These are phyloP conservation scores for Leccinum pallidistipes DNA, from an alignment of 1,284 basidiomycete genomes.

Conservation along the genomic window DNA sequence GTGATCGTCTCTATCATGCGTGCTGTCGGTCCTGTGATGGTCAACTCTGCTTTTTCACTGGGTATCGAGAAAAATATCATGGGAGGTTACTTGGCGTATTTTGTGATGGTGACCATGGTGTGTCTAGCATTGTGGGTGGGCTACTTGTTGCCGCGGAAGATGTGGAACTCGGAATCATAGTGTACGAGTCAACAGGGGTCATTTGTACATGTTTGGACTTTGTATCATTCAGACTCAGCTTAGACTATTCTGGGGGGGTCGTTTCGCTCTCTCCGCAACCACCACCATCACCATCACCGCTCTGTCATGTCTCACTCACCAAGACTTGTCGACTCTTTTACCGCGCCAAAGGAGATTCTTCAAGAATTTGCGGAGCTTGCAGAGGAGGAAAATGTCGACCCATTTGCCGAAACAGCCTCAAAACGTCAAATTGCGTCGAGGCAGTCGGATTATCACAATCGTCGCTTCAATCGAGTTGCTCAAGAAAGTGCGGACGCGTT, in stretches of 20 bases:
- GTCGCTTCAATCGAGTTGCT: constrained; percentile 84
- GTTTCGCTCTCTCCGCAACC: constrained; percentile 21
- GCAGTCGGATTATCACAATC: constrained; percentile 94
- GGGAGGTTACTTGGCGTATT: constrained; percentile 46
- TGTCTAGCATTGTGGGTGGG: constrained; percentile 29
- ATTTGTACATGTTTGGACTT: neutral
- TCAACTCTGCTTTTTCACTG: constrained; percentile 41
- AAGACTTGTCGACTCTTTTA: constrained; percentile 81
- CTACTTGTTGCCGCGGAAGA: constrained; percentile 20
- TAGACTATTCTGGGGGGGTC: constrained; percentile 5
- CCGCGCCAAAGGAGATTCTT: constrained; percentile 91
- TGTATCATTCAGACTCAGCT: constrained; percentile 36
- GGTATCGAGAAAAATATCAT: constrained; percentile 42
- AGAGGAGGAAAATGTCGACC: constrained; percentile 90
- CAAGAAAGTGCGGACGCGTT: constrained; percentile 82
- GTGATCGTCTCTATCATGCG: constrained; percentile 38
- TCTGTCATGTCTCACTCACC: constrained; percentile 49
- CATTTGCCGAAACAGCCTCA: constrained; percentile 90
- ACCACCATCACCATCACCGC: constrained; percentile 12
- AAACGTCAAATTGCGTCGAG: constrained; percentile 92
- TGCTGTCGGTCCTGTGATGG: constrained; percentile 52
- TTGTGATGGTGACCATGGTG: constrained; percentile 34
- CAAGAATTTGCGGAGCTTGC: constrained; percentile 93
- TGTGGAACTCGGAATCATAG: constrained; percentile 3
- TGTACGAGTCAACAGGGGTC: neutral